Percentiles rank a stretch among this genome's conserved stretches.
phyloP scores from a whole-genome alignment of 2,329 filamentous ascomycete species.

The Curvularia sp. region DNA sequence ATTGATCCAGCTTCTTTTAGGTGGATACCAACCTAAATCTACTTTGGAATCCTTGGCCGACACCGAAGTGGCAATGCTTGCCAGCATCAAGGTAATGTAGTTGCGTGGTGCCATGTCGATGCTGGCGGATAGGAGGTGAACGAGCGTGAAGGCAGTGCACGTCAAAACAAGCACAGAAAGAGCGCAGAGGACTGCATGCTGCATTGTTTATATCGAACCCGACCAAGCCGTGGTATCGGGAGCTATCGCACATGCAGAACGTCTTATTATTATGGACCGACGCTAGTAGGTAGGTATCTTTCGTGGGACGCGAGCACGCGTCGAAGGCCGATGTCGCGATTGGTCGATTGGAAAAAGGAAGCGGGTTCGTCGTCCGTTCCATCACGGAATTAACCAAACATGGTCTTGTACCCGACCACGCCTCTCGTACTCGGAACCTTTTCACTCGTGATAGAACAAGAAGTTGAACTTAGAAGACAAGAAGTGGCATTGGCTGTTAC shows the following conservation, averaged over 20 bases:
- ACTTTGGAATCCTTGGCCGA: constrained; percentile 28
- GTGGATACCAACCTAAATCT: constrained; percentile 47
- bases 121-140: constrained; percentile 21
- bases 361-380: background rate
- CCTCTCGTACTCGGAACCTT: background rate
- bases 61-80: constrained; percentile 25
- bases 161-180: constrained; percentile 26
- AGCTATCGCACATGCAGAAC: constrained; percentile 33
- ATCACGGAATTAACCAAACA: background rate
- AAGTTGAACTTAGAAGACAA: background rate
- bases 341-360: constrained; percentile 15
- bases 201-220: constrained; percentile 35
- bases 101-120: constrained; percentile 35
- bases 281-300: constrained; percentile 12
- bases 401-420: background rate
- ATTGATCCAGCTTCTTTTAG: constrained; percentile 61
- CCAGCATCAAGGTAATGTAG: constrained; percentile 28
- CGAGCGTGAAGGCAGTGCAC: constrained; percentile 31
- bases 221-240: constrained; percentile 6
- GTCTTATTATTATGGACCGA: constrained; percentile 21
- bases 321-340: constrained; percentile 20
- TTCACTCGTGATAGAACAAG: background rate
- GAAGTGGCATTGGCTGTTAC: background rate
- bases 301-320: constrained; percentile 25
- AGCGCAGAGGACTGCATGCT: constrained; percentile 21